Base-by-base conservation (phyloP, 2,329 filamentous ascomycete species). In the Xylaria sp. region DNA sequence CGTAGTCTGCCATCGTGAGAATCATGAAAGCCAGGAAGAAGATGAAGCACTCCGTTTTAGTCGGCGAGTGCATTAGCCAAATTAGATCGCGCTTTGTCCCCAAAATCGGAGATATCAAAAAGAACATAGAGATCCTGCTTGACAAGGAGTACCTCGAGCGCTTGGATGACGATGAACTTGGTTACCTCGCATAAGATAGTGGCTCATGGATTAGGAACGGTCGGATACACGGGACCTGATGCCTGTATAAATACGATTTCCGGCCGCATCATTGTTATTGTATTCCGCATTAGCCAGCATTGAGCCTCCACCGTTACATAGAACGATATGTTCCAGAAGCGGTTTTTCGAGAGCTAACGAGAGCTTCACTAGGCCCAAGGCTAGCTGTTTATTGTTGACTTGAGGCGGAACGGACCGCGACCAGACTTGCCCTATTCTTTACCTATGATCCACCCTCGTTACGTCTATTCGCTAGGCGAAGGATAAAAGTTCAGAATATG, bases 1-100 rank as follows among this genome's bases (percentile, higher is more conserved):
- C 12, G 36, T 9, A 99, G 95, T 98, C 96, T 70, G 94, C 95
- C 27, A 98, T 99, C 80, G 96, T 99, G 65, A 93, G 96, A 77
- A 98, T 99, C 84, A 99, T 99, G 96, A 99, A 99, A 85, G 97
- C 95, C 3, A 92, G 96, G 69, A 98, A 99, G 89, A 93, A 92
- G 84, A 97, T 98, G 93, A 98, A 98, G 88, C 95, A 99, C 82
- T 90, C 91, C 69, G 92, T 96, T 78, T 90, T 99, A 12, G 94
- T 99, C 63, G 91, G 93, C 78, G 96, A 99, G 82, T 97, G 94
- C 27, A 98, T 99, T 80, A 92, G 91, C 77, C 96, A 98, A 81
- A 98, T 99, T 80, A 93, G 92, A 79, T 90, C 90, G 50, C 93
- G 96, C 48, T 99, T 99, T 81, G 90, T 94, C 66, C 96, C 96